Evolutionary conservation across 345 rosid species (phyloP), one percentile per base, ranked within the genome.

Genomic region (Pelargonium nanum): DNA sequence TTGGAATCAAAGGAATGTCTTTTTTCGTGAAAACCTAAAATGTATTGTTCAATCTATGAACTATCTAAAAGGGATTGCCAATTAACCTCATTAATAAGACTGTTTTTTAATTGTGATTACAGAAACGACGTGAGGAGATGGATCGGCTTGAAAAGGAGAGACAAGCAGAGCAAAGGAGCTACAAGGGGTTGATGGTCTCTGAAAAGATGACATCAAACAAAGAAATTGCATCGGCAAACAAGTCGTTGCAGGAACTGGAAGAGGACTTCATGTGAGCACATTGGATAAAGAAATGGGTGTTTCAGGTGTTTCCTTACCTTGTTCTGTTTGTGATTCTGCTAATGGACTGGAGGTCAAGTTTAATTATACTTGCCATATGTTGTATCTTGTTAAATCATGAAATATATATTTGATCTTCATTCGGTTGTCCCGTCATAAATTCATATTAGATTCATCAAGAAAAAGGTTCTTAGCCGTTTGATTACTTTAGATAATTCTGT

Each of bases 141-240:
- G 91, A 84, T 0, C 87, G 85, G 82, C 80, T 89, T 59, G 99
- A 89, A 70, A 93, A 87, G 77, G 99, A 89, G 71, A 85, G 79
- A 66, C 99, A 89, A 61, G 85, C 89, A 55, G 97, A 93, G 75
- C 63, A 85, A 73, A 79, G 96, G 77, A 93, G 97, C 88, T 93
- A 89, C 88, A 93, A 89, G 70, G 91, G 94, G 19, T 59, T 93
- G 80, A 93, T 93, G 99, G 96, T 93, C 22, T 64, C 94, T 20
- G 97, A 93, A 6, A 93, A 89, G 26, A 93, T 93, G 97, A 89
- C 96, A 60, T 89, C 96, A 17, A 89, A 93, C 83, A 93, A 93
- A 77, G 81, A 93, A 64, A 80, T 89, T 62, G 97, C 96, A 57
- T 76, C 87, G 24, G 78, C 78, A 72, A 83, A 57, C 83, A 93